Base-by-base conservation (phyloP, 805 yeast genomes). In the Monosporozyma aquatica region DNA sequence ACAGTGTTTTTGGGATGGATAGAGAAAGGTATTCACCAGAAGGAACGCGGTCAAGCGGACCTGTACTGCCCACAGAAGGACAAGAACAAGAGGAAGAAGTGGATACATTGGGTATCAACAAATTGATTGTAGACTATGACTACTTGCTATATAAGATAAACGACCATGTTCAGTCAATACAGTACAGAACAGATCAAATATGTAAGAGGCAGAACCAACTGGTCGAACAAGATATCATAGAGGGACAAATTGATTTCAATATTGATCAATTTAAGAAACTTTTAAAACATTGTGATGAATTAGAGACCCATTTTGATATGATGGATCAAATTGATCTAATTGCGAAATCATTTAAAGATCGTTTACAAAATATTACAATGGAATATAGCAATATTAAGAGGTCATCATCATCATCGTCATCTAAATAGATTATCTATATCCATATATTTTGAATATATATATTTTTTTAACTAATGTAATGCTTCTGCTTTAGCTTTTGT, bases 41-140 rank as follows among this genome's bases (percentile, higher is more conserved):
- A 20, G 11, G 35, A 10, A 18, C 35, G 3, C 15, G 13, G 21
- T 29, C 33, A 29, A 29, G 17, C 33, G 33, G 17, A n/a, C n/a
- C n/a, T n/a, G n/a, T n/a, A n/a, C n/a, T n/a, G n/a, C n/a, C n/a
- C n/a, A n/a, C n/a, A n/a, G n/a, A n/a, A n/a, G n/a, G n/a, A n/a
- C n/a, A n/a, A n/a, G n/a, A n/a, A n/a, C n/a, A n/a, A n/a, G n/a
- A n/a, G 22, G 35, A 30, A 30, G 37, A 38, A 3, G 53, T 49
- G 8, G 89, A 82, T 58, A 86, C 87, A 1, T 62, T 82, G 21
- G 75, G 78, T 10, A 69, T 82, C 14, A 73, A 76, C 50, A 69
- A 72, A 43, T 62, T 83, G 34, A 75, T 83, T 0, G 64, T 80
- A 20, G 73, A 71, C 41, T 82, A 74, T 55, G 90, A 83, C 51